Conservation (phyloP, 139 green algal species). For the Mychonastes homosphaera region DNA sequence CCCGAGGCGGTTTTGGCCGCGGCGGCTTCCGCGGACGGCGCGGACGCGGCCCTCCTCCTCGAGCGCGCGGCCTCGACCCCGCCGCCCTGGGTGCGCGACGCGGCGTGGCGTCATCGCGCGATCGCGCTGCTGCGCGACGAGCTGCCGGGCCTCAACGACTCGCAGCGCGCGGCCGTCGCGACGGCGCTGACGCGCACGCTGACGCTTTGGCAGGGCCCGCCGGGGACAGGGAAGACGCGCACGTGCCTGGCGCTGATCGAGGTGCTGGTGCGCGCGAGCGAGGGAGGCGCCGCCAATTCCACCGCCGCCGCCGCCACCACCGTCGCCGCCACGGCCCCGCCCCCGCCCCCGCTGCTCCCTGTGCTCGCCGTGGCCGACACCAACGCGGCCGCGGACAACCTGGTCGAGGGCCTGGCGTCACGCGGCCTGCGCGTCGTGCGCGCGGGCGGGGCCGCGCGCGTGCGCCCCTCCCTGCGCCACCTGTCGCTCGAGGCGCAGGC, state of each 20-base stretch:
- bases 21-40: too few species aligned
- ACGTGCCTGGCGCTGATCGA: constrained; percentile 64
- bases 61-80: too few species aligned
- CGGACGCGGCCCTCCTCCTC: too few species aligned
- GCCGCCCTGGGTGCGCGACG: constrained; percentile 13
- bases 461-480: constrained; percentile 28
- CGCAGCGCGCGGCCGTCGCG: constrained; percentile 27
- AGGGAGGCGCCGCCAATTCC: background rate
- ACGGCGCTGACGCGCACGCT: constrained; percentile 44
- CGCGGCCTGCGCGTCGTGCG: constrained; percentile 56
- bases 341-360: constrained; percentile 7
- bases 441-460: constrained; percentile 51
- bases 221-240: constrained; percentile 72
- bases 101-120: constrained; percentile 1
- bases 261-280: constrained; percentile 22
- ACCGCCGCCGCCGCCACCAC: background rate
- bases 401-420: constrained; percentile 67
- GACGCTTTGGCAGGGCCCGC: constrained; percentile 65
- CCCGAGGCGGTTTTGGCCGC: too few species aligned
- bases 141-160: constrained; percentile 7
- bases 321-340: background rate
- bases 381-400: constrained; percentile 84
- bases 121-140: background rate
- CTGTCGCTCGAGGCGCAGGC: constrained; percentile 48
- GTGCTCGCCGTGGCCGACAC: constrained; percentile 64